Conservation (phyloP, 148 eudicot genomes). For the Polygonum aviculare region DNA sequence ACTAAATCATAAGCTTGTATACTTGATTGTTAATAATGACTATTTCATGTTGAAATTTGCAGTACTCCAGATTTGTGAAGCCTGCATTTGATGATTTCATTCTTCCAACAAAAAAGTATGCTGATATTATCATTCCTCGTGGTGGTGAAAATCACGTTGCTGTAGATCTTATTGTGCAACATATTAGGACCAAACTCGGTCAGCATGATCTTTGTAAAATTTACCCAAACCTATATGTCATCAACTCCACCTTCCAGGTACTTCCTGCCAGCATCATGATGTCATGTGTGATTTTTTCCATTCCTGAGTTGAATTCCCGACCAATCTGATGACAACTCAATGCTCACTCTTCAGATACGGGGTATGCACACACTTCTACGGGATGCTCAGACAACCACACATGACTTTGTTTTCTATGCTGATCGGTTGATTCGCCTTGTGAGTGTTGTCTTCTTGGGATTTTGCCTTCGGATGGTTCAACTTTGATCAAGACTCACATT, state of each 20-base stretch:
- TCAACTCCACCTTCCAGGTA: constrained; percentile 86
- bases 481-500: neutral
- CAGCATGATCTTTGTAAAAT: constrained; percentile 96
- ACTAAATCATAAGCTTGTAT: neutral
- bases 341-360: constrained; percentile 41
- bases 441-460: constrained; percentile 1
- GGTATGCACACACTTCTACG: constrained; percentile 94
- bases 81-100: constrained; percentile 98
- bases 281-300: neutral
- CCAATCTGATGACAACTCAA: neutral
- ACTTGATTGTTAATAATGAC: neutral
- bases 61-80: constrained; percentile 97
- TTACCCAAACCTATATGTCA: constrained; percentile 82
- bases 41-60: constrained; percentile 23
- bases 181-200: constrained; percentile 92
- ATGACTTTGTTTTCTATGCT: constrained; percentile 87
- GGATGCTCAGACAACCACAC: constrained; percentile 74
- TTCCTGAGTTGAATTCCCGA: neutral
- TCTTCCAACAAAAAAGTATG: constrained; percentile 93
- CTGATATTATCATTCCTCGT: constrained; percentile 93
- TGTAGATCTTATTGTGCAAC: constrained; percentile 93
- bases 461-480: neutral
- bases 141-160: constrained; percentile 99
- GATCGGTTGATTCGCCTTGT: constrained; percentile 90
- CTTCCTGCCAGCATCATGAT: constrained; percentile 4